Percentiles rank a stretch among this genome's conserved stretches.
These are phyloP conservation scores for Huntiella decipiens DNA, from an alignment of 2,329 filamentous ascomycete genomes.

Conservation along the genomic window DNA sequence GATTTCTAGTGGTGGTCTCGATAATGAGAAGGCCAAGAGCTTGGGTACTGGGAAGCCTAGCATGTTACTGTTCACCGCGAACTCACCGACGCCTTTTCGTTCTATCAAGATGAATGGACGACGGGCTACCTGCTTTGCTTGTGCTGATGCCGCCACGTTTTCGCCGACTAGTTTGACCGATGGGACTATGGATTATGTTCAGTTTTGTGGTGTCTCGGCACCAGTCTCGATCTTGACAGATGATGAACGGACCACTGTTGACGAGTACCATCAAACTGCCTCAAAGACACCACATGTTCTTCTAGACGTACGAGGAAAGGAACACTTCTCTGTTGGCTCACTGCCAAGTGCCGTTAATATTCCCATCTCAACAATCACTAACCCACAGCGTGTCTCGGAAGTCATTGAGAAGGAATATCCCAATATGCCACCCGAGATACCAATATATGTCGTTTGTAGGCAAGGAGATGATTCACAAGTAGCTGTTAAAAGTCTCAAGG, in stretches of 20 bases:
- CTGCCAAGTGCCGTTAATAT: constrained; percentile 60
- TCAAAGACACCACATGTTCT: constrained; percentile 31
- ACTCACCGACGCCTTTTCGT: constrained; percentile 37
- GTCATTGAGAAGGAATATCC: constrained; percentile 21
- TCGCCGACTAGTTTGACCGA: constrained; percentile 41
- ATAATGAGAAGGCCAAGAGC: not conserved
- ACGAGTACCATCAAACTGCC: constrained; percentile 29
- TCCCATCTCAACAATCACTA: constrained; percentile 37
- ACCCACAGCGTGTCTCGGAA: constrained; percentile 13
- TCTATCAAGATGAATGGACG: constrained; percentile 54
- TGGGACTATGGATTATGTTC: constrained; percentile 61
- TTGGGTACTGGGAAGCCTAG: constrained; percentile 11
- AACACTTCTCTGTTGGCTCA: constrained; percentile 65
- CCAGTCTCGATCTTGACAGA: constrained; percentile 37
- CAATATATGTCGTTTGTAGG: constrained; percentile 55
- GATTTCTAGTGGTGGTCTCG: constrained; percentile 26
- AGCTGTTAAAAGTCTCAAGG: constrained; percentile 44
- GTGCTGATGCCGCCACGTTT: constrained; percentile 43
- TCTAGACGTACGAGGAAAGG: constrained; percentile 67
- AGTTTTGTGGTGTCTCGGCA: constrained; percentile 55
- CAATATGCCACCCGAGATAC: constrained; percentile 22
- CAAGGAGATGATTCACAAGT: constrained; percentile 65
- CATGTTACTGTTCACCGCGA: constrained; percentile 31
- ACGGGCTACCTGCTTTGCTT: constrained; percentile 56
- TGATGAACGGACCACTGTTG: constrained; percentile 48